Percentiles rank a stretch among this genome's conserved stretches.
Conservation (phyloP, 495 filamentous ascomycete species). For the Physcia stellaris region DNA sequence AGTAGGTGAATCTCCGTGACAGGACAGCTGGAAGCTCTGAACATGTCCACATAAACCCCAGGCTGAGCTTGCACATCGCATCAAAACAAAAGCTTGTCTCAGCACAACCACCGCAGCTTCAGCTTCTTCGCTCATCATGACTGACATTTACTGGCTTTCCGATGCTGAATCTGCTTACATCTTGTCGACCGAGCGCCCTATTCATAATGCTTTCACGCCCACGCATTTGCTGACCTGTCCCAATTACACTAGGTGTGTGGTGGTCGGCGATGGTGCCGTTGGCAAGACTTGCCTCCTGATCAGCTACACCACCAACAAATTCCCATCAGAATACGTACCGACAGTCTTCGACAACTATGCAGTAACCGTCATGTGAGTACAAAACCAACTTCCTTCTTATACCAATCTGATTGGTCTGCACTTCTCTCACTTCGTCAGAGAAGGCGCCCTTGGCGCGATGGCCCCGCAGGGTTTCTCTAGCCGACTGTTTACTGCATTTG, state of each 20-base stretch:
- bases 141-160: constrained; percentile 4
- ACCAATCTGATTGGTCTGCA: too few species aligned
- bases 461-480: too few species aligned
- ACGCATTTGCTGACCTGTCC: not conserved
- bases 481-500: too few species aligned
- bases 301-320: constrained; percentile 99
- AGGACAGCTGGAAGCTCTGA: too few species aligned
- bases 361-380: constrained; percentile 92
- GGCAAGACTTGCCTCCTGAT: constrained; percentile 98
- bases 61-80: too few species aligned
- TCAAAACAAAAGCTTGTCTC: too few species aligned
- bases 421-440: too few species aligned
- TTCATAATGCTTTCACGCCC: not conserved
- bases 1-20: too few species aligned
- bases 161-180: not conserved
- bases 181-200: not conserved
- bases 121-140: not conserved
- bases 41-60: too few species aligned
- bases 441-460: too few species aligned
- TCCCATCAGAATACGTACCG: constrained; percentile 97
- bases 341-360: constrained; percentile 99
- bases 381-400: too few species aligned
- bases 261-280: constrained; percentile 97
- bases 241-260: constrained; percentile 82
- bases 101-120: constrained; percentile 18